Base-by-base conservation (phyloP, 495 filamentous ascomycete genomes). In the Xylaria castorea region DNA sequence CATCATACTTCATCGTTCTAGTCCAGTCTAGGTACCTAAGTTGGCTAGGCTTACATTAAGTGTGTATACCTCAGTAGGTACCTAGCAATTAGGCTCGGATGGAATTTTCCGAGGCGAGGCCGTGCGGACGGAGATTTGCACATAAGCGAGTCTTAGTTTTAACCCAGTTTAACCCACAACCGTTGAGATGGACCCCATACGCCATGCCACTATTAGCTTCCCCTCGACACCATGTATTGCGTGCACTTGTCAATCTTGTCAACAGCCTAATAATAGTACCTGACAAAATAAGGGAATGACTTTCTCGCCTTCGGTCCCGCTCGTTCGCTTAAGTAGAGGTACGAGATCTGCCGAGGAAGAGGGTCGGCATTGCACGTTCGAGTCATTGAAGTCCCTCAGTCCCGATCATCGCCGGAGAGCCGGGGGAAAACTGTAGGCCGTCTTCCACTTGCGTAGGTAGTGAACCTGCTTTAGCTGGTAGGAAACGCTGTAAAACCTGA, bases 211-310 rank as follows among this genome's bases (percentile, higher is more conserved):
- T 48, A 46, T 46, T 58, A 57, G 51, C 36, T 25, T 40, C 6
- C 20, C 38, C 25, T n/a, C 18, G 61, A 32, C 20, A n/a, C 30
- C 6, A 16, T 14, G 32, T 8, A 32, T 44, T 20, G 25, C 27
- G n/a, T 38, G 20, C 30, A 53, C 64, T 66, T 38, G 64, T 66
- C 46, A 53, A 53, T 30, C 64, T 38, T 53, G 64, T 66, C 64
- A 66, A 66, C 64, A 3, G 58, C 58, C 32, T 66, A 66, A 66
- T 46, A 48, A 66, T 66, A 66, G 63, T 34, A 44, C 40, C 40
- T 65, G 22, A 32, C 62, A 65, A 65, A 11, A 27, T 7, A 12
- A 64, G 61, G 16, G 34, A 38, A 22, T 7, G 11, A 2, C 3
- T 30, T 30, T 60, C 58, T 61, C 27, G 20, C 8, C 34, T 12